Evolutionary conservation across 306 rosid genomes (phyloP).

Genomic region (Prunus fruticosa): DNA sequence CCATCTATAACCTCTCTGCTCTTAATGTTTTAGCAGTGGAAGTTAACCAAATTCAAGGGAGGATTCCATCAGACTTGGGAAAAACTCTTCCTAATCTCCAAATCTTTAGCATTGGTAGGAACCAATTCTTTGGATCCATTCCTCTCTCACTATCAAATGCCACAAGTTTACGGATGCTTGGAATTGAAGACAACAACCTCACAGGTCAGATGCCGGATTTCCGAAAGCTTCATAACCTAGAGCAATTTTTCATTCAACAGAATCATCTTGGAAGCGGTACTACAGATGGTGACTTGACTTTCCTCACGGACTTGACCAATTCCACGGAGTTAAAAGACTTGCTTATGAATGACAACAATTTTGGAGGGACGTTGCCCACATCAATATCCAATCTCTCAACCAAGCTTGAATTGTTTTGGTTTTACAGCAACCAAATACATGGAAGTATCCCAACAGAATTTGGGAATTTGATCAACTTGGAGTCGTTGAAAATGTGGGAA

Average conservation of each 20-base stretch:
- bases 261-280: neutral
- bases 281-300: neutral
- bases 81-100: too few species aligned
- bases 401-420: neutral
- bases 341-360: accelerated
- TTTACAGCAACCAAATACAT: neutral
- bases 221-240: neutral
- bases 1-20: too few species aligned
- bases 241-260: accelerated
- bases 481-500: accelerated
- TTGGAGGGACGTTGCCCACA: neutral
- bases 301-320: neutral
- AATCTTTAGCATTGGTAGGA: accelerated
- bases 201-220: neutral
- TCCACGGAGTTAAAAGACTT: accelerated
- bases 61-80: too few species aligned
- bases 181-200: accelerated
- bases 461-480: neutral
- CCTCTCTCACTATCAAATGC: neutral
- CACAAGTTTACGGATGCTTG: accelerated
- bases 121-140: too few species aligned
- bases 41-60: too few species aligned
- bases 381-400: neutral
- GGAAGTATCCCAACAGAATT: neutral
- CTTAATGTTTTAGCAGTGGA: too few species aligned